These are phyloP conservation scores for Thelonectria rubi DNA, from an alignment of 2,329 filamentous ascomycete species.

Conservation along the genomic window DNA sequence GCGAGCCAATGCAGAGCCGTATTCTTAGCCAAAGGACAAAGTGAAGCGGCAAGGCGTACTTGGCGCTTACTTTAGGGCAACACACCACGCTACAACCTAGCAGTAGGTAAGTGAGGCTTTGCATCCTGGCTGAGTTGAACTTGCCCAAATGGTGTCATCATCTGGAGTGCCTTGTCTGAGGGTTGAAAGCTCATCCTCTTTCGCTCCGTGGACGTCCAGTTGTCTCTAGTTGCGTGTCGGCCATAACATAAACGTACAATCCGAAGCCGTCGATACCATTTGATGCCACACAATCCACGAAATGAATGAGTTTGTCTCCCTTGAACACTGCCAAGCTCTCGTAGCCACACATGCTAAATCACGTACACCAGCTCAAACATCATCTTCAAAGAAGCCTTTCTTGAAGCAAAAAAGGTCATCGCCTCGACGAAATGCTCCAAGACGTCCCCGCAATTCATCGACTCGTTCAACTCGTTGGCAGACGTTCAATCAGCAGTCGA, in stretches of 20 bases:
- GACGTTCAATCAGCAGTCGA: constrained; percentile 5
- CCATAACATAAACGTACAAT: too few relatives aligned
- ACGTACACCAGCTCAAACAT: neutral
- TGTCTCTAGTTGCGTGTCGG: neutral
- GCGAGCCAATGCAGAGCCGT: too few relatives aligned
- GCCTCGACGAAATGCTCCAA: neutral
- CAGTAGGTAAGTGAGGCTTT: too few relatives aligned
- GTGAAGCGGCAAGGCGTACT: too few relatives aligned
- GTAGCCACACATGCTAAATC: neutral
- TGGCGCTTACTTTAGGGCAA: too few relatives aligned
- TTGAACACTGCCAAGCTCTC: neutral
- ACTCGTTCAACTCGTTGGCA: neutral
- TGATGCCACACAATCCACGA: neutral
- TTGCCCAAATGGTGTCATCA: too few relatives aligned
- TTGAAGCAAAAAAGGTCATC: neutral
- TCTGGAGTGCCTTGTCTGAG: too few relatives aligned
- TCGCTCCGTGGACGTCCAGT: neutral
- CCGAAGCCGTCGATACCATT: neutral
- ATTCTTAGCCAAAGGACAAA: too few relatives aligned
- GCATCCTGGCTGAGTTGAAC: too few relatives aligned
- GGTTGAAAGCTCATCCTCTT: too few relatives aligned
- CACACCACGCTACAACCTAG: too few relatives aligned
- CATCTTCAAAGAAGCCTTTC: constrained; percentile 4
- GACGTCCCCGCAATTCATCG: neutral
- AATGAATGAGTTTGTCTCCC: neutral